These are phyloP conservation scores for Malassezia vespertilionis DNA, from an alignment of 1,284 basidiomycete genomes.

Conservation along the genomic window DNA sequence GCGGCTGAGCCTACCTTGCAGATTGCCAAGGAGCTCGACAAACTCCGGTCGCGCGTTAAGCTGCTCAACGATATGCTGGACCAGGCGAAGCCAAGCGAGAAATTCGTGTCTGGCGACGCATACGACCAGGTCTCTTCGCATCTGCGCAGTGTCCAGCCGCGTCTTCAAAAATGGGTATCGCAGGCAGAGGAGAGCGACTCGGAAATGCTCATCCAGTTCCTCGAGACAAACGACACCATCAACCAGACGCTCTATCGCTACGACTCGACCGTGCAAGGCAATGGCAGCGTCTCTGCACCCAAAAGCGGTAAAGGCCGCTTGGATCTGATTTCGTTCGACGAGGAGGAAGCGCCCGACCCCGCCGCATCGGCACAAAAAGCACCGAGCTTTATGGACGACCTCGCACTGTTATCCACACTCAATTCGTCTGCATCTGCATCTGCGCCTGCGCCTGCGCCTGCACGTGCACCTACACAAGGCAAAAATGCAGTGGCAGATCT, in stretches of 20 bases:
- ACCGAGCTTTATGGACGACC: conserved; percentile 28
- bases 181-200: conserved; percentile 67
- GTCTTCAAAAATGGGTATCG: conserved; percentile 96
- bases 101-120: conserved; percentile 62
- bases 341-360: conserved; percentile 17
- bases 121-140: conserved; percentile 91
- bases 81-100: conserved; percentile 65
- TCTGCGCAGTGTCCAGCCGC: conserved; percentile 72
- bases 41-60: conserved; percentile 86
- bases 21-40: conserved; percentile 78
- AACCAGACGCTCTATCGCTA: conserved; percentile 82
- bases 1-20: conserved; percentile 78
- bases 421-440: background rate
- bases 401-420: conserved; percentile 31
- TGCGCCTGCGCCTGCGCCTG: background rate
- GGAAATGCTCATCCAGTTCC: conserved; percentile 70
- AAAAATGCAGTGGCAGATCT: conserved; percentile 2
- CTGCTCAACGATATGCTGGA: conserved; percentile 92
- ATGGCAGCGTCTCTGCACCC: conserved; percentile 12
- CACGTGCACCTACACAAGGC: background rate
- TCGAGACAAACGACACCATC: conserved; percentile 94
- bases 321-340: conserved; percentile 45
- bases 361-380: background rate
- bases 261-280: conserved; percentile 74
- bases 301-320: conserved; percentile 58